Evolutionary conservation across 164 flowering plant genomes (phyloP), one percentile per base, ranked within the genome.

Genomic region (Santalum album): DNA sequence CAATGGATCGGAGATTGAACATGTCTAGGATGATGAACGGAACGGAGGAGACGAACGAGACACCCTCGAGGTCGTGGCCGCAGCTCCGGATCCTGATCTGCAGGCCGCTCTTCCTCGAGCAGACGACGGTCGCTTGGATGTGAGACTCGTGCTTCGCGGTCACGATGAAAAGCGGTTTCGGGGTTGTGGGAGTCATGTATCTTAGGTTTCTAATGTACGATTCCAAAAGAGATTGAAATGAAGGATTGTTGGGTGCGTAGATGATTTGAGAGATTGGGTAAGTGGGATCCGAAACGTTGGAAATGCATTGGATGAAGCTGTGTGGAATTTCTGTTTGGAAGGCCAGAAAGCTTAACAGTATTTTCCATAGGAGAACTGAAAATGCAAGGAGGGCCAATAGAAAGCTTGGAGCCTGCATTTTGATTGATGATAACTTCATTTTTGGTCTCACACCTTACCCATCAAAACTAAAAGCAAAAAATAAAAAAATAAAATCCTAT

Each of bases 31-130:
- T 1, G 21, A 46, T 5, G 50, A 46, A 46, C 22, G 25, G 23
- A 2, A 7, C 23, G 12, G 22, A 19, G 23, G 21, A 7, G 7
- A 38, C 42, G 10, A n/a, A 46, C 22, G 50, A 46, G 50, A 46
- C 14, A 12, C 50, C 50, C 50, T 46, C 50, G 50, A 3, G 16
- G 50, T 46, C 50, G 23, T 46, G 50, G 11, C 50, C 50, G 23
- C 50, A 21, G 50, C 22, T n/a, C 0, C 50, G 50, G 50, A 46
- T 46, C 6, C 16, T n/a, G 23, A 46, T n/a, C 6, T 46, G 21
- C 6, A 29, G 34, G 25, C 11, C 12, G 10, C 12, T 19, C 22
- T 0, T 10, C 23, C 18, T 46, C 14, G 50, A 9, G 50, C 50
- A 46, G 50, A 46, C 23, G 50, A 46, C 23, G 50, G 50, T 16